Percentiles rank a stretch among this genome's conserved stretches.
These are phyloP conservation scores for Wilhelminamyces savonicus DNA, from an alignment of 805 yeast species.

Conservation along the genomic window DNA sequence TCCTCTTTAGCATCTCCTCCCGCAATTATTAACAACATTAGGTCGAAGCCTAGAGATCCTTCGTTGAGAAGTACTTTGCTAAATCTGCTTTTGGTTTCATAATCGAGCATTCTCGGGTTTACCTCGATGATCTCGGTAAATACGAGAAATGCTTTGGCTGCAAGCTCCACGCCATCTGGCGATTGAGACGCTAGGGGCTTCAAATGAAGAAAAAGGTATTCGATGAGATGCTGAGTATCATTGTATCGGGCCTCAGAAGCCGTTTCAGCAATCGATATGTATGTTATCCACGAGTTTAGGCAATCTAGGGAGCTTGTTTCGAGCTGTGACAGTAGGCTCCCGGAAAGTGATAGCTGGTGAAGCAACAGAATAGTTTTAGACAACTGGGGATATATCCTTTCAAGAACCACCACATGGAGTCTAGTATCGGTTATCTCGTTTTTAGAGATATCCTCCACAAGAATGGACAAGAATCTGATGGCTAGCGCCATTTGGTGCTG, in stretches of 20 bases:
- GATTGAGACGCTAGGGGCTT: no score
- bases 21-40: no score
- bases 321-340: no score
- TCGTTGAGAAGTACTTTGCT: constrained; percentile 19
- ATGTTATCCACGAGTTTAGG: constrained; percentile 30
- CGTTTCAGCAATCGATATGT: constrained; percentile 29
- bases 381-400: constrained; percentile 23
- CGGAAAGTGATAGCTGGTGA: constrained; percentile 4
- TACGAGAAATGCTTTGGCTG: constrained; percentile 23
- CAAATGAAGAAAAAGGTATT: constrained; percentile 13
- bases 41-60: no score
- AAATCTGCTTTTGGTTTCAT: constrained; percentile 20
- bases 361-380: no score
- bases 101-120: constrained; percentile 35
- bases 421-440: constrained; percentile 17
- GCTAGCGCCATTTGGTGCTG: constrained; percentile 7
- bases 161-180: constrained; percentile 1
- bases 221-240: constrained; percentile 5
- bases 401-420: constrained; percentile 34
- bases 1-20: constrained; percentile 24
- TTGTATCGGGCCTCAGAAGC: constrained; percentile 26
- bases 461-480: constrained; percentile 35
- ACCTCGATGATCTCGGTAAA: constrained; percentile 41
- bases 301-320: constrained; percentile 16
- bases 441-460: constrained; percentile 48